Percentiles rank a stretch among this genome's conserved stretches.
Conservation (phyloP, 1,284 basidiomycete genomes). For the Vanrija sp. region DNA sequence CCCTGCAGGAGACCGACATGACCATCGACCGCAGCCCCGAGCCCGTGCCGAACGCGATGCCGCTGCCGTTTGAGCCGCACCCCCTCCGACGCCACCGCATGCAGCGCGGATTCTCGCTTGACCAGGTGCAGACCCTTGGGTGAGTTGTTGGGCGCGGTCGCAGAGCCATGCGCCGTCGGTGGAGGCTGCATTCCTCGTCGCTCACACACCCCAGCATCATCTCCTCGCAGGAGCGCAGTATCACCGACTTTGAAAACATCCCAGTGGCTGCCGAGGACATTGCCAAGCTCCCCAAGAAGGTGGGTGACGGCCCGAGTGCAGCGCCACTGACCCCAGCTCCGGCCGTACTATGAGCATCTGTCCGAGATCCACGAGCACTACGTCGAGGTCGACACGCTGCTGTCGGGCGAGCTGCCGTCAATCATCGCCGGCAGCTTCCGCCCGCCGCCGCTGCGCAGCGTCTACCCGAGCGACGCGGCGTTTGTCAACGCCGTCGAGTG, state of each 20-base stretch:
- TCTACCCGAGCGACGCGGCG: no score
- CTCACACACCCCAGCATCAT: slow-evolving; percentile 28
- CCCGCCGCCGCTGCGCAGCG: slow-evolving; percentile 5
- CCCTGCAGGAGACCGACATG: no score
- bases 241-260: slow-evolving; percentile 31
- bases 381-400: slow-evolving; percentile 44
- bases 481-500: no score
- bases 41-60: no score
- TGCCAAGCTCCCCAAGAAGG: slow-evolving; percentile 37
- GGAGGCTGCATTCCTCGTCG: neutral
- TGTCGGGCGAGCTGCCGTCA: slow-evolving; percentile 42
- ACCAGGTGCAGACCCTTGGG: slow-evolving; percentile 8
- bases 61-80: neutral
- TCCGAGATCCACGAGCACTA: slow-evolving; percentile 39
- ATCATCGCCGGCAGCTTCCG: slow-evolving; percentile 42
- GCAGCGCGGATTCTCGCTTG: slow-evolving; percentile 11
- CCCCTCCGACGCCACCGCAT: slow-evolving; percentile 8
- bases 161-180: neutral
- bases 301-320: slow-evolving; percentile 10
- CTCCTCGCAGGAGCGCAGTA: slow-evolving; percentile 26
- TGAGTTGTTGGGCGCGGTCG: neutral
- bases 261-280: slow-evolving; percentile 36
- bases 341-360: slow-evolving; percentile 42
- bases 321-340: slow-evolving; percentile 21
- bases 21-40: no score